Evolutionary conservation across 78 protist species (phyloP), one percentile per base, ranked within the genome.

Genomic region (Planoprotostelium fungivorum): DNA sequence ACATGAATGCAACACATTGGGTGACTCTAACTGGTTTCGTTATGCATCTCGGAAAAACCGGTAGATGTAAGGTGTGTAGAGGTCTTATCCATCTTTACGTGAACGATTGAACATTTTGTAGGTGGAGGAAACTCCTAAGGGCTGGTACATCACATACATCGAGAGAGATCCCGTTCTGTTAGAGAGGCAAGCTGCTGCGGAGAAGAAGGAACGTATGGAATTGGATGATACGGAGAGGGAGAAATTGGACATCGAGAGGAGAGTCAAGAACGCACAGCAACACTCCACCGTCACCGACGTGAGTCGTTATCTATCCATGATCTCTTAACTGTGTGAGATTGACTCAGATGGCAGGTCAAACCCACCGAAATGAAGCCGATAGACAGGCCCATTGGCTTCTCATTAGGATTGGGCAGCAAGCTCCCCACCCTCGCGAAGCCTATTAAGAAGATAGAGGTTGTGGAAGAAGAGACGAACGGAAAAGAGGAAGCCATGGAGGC

Each of bases 61-160:
- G 97, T 0, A 83, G 89, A 89, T 93, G 97, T 90, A 85, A 83
- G 5, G 73, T 51, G 73, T 51, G 73, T 51, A 25, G 5, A 51
- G 16, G 16, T 51, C 73, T 51, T 5, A 51, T 51, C 73, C 5
- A 25, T 16, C 5, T 51, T 85, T 36, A n/a, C n/a, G n/a, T n/a
- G n/a, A n/a, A n/a, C n/a, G 73, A 51, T 51, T 51, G 73, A 51
- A 51, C 31, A 51, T 51, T 51, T 51, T 16, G 31, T 16, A 51
- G 73, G 97, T 96, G 0, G 99, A 97, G 39, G 95, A 97, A 39
- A 96, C 98, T 1, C 94, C 95, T 9, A 97, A 96, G 88, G 98
- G 98, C 84, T 96, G 96, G 97, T 94, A 37, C 63, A 95, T 97
- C 34, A 38, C 86, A 0, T 97, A 90, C 37, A 94, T 97, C 84